phyloP scores from a whole-genome alignment of 495 filamentous ascomycete species.

The Aspergillus campestris region DNA sequence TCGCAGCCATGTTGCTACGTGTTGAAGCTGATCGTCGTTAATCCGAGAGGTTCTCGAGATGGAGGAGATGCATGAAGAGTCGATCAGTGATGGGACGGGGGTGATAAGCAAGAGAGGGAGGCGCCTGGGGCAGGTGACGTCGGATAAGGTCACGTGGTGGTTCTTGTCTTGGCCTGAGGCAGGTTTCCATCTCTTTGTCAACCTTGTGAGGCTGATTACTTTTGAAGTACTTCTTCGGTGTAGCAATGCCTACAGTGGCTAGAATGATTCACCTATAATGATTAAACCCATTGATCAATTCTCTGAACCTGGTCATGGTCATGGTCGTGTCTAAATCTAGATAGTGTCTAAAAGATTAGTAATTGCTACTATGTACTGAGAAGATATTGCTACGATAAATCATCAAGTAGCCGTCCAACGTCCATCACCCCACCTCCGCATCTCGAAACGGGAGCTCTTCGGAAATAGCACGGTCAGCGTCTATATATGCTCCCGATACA shows the following conservation, averaged over 20 bases:
- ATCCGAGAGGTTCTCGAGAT: background rate
- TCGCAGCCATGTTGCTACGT: conserved; percentile 48
- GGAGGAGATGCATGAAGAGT: conserved; percentile 1
- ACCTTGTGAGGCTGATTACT: too few relatives aligned
- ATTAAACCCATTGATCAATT: too few relatives aligned
- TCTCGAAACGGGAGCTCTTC: conserved; percentile 9
- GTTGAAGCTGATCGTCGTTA: background rate
- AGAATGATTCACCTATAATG: too few relatives aligned
- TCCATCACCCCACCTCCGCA: too few relatives aligned
- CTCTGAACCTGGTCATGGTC: too few relatives aligned
- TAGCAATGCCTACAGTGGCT: too few relatives aligned
- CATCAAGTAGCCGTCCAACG: too few relatives aligned
- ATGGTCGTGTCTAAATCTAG: too few relatives aligned
- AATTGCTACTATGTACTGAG: too few relatives aligned
- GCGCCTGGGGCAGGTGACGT: conserved; percentile 5
- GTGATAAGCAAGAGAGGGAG: background rate
- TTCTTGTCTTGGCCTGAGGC: background rate
- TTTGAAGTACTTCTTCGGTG: too few relatives aligned
- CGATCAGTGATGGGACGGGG: background rate
- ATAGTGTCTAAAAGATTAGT: too few relatives aligned
- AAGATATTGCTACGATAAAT: too few relatives aligned
- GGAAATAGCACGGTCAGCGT: conserved; percentile 8
- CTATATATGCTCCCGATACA: conserved; percentile 7
- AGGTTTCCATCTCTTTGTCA: background rate
- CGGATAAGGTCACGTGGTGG: conserved; percentile 2